Evolutionary conservation across 2,329 filamentous ascomycete genomes (phyloP), one percentile per base, ranked within the genome.

Genomic region (Aspergillus aculeatus): DNA sequence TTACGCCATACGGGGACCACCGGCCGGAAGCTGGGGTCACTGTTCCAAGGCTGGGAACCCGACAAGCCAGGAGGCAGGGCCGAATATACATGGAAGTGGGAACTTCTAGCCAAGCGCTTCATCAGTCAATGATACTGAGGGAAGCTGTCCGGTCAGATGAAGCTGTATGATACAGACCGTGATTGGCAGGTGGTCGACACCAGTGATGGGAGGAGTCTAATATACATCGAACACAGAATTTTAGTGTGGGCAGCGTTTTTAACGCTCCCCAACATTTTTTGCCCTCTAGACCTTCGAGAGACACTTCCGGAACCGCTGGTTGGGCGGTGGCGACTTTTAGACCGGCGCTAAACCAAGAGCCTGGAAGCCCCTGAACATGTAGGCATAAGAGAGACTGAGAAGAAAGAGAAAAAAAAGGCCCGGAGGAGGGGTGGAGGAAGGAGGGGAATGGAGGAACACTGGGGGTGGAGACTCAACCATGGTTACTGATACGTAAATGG

Each of bases 241-340:
- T 44, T 44, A 19, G 16, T 44, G 38, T 44, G 38, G 38, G 16
- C 38, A 44, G 38, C 14, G 7, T 44, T 44, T 44, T 6, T 44
- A 26, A 31, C 41, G 41, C 31, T 29, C 53, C 52, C 53, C 53
- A 55, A 48, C 53, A 55, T 55, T 48, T 47, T 35, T 29, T 24
- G 26, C 26, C 53, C 41, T 55, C 41, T 55, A 55, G 53, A 55
- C 48, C 53, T 47, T 55, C 16, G 29, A 24, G 21, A 44, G 47
- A 35, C 53, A 55, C 41, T 47, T 55, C 53, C 44, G 53, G 44
- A 16, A 6, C 41, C 53, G 53, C 47, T 55, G 53, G 53, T 55
- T 55, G 53, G 53, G 53, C 26, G 51, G 53, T 55, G 53, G 53
- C 53, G 44, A 55, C 19, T 47, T 54, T 55, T 55, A 48, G 53